A percentile compares a stretch with the other conserved stretches of the same genome.
phyloP scores from a whole-genome alignment of 768 basidiomycete genomes.

The Rhodotorula taiwanensis region DNA sequence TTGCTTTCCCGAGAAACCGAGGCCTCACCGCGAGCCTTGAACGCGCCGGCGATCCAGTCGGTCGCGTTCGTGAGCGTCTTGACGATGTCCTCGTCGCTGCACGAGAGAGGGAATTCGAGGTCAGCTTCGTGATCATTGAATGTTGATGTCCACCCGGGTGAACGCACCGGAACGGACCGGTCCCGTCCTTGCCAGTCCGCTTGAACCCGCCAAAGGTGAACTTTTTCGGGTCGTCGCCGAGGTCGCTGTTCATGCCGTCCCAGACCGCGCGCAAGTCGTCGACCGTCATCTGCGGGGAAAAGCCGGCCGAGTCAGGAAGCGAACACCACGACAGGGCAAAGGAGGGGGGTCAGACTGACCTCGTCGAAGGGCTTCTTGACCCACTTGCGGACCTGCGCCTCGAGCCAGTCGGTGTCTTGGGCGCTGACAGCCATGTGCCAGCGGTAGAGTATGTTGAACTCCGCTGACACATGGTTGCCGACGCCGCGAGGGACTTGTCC shows the following conservation, averaged over 20 bases:
- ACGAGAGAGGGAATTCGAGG: background rate
- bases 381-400: slow-evolving; percentile 48
- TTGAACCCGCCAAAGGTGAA: slow-evolving; percentile 18
- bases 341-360: too few relatives aligned
- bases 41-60: slow-evolving; percentile 20
- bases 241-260: background rate
- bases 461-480: slow-evolving; percentile 28
- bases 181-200: slow-evolving; percentile 6
- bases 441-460: slow-evolving; percentile 32
- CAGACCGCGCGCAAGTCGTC: slow-evolving; percentile 8
- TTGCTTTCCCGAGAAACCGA: too few relatives aligned
- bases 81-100: slow-evolving; percentile 29
- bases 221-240: slow-evolving; percentile 10
- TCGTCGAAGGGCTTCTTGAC: slow-evolving; percentile 21
- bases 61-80: slow-evolving; percentile 20
- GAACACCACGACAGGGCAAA: too few relatives aligned
- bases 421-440: slow-evolving; percentile 45
- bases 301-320: background rate
- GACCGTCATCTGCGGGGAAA: slow-evolving; percentile 8
- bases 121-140: background rate
- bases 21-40: slow-evolving; percentile 20
- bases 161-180: slow-evolving; percentile 5
- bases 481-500: slow-evolving; percentile 10
- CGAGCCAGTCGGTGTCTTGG: slow-evolving; percentile 44
- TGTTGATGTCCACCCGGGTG: too few relatives aligned